phyloP scores from a whole-genome alignment of 345 rosid genomes.

The Cardamine chenopodiifolia region DNA sequence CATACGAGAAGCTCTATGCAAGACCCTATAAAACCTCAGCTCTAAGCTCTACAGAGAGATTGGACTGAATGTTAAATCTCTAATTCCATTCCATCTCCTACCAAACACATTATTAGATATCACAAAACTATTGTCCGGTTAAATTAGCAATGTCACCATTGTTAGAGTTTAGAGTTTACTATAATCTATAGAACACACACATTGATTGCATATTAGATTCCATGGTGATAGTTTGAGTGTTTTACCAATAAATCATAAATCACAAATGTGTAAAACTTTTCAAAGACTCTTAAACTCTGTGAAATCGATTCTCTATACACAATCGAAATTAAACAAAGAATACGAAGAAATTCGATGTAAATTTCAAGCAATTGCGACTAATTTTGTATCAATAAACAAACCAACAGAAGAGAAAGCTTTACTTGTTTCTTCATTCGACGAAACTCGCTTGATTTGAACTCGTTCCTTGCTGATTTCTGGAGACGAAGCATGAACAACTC shows the following conservation, averaged over 20 bases:
- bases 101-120: neutral
- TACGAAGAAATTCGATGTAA: neutral
- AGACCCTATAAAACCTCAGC: neutral
- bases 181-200: constrained; percentile 10
- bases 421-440: constrained; percentile 87
- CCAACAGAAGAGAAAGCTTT: constrained; percentile 13
- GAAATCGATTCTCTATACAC: neutral
- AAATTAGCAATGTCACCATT: neutral
- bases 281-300: neutral
- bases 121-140: neutral
- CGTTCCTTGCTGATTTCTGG: constrained; percentile 79
- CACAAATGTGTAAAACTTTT: neutral
- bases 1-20: neutral
- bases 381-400: neutral
- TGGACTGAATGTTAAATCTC: neutral
- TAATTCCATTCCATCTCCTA: constrained; percentile 17
- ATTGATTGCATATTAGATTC: neutral
- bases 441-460: constrained; percentile 92
- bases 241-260: neutral
- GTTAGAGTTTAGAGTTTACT: neutral
- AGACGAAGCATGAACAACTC: constrained; percentile 92
- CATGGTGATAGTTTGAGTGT: neutral
- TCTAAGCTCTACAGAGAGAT: neutral
- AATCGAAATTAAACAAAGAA: neutral
- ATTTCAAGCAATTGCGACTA: neutral